Evolutionary conservation across 2,329 filamentous ascomycete genomes (phyloP), one percentile per base, ranked within the genome.

Genomic region (Fusarium sp.): DNA sequence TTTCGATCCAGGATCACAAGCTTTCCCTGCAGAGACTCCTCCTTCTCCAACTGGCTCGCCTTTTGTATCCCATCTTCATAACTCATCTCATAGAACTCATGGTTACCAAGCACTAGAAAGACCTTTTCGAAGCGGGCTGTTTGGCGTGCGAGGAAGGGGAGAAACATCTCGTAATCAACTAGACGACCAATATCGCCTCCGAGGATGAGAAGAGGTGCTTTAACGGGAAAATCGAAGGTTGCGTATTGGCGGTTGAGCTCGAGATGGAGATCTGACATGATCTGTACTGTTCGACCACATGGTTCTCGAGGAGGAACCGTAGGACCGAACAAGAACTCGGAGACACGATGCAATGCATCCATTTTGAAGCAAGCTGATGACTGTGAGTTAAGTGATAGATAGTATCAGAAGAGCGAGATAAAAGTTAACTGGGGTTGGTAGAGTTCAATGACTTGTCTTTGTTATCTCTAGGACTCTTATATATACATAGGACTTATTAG

Each of bases 221-320:
- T 73, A 5, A 70, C 77, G 2, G 78, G 76, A 39, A 85, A 81
- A 9, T 75, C 74, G 59, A 79, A 85, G 8, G 75, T 72, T 9
- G 69, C 59, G 61, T 84, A 85, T 58, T 83, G 79, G 33, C 80
- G 71, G 39, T 78, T 76, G 31, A 82, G 71, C 58, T 86, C 82
- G 6, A 85, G 80, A 69, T 86, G 83, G 5, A 85, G 76, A 64
- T 87, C 84, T 2, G 84, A 86, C 59, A 85, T 77, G 64, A 83
- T 69, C 49, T 77, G 75, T 48, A 70, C 67, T 17, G 45, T 54
- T 23, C 69, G 68, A 18, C 64, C 63, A 41, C 70, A 74, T 53
- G 63, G 62, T 39, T 69, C 43, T 40, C 66, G 49, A 37, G 35
- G 40, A 53, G 58, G 48, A 39, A 42, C n/a, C 21, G 54, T 11